Conservation (phyloP, 768 basidiomycete species). For the Rhizopogon vulgaris region DNA sequence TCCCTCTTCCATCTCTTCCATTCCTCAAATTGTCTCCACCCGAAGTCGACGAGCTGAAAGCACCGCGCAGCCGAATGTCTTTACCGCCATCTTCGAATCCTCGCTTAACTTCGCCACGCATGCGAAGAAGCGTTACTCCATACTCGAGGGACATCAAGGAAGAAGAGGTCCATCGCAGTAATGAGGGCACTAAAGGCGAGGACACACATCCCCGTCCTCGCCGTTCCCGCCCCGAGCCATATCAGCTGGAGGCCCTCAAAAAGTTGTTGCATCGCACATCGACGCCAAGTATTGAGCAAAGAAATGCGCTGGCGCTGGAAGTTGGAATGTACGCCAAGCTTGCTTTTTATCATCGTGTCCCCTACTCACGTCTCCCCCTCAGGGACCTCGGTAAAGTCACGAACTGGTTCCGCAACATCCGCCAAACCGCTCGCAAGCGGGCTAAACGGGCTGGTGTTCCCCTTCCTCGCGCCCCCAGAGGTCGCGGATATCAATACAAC, state of each 20-base stretch:
- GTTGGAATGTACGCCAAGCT: conserved; percentile 60
- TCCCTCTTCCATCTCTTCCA: conserved; percentile 5
- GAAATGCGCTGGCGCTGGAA: conserved; percentile 64
- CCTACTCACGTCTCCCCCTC: conserved; percentile 9
- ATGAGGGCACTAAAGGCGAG: conserved; percentile 15
- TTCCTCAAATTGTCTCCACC: conserved; percentile 10
- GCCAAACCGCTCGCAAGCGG: conserved; percentile 75
- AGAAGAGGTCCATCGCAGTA: conserved; percentile 14
- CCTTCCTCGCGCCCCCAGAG: conserved; percentile 24
- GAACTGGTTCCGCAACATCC: conserved; percentile 83
- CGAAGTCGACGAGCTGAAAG: conserved; percentile 10
- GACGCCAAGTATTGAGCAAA: conserved; percentile 77
- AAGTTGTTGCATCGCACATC: conserved; percentile 60
- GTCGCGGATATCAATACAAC: conserved; percentile 31
- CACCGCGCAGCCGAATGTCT: conserved; percentile 25
- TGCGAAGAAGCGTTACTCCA: conserved; percentile 19
- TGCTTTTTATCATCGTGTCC: neutral
- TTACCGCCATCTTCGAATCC: conserved; percentile 23
- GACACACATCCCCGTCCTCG: conserved; percentile 47
- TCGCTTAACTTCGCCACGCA: conserved; percentile 24
- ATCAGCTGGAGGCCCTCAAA: conserved; percentile 72
- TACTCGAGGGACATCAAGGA: conserved; percentile 22
- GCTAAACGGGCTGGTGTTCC: conserved; percentile 42
- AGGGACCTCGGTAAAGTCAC: conserved; percentile 83
- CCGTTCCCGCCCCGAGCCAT: conserved; percentile 72